Percentiles rank a stretch among this genome's conserved stretches.
These are phyloP conservation scores for Candida dajiaensis DNA, from an alignment of 805 yeast genomes.

Conservation along the genomic window DNA sequence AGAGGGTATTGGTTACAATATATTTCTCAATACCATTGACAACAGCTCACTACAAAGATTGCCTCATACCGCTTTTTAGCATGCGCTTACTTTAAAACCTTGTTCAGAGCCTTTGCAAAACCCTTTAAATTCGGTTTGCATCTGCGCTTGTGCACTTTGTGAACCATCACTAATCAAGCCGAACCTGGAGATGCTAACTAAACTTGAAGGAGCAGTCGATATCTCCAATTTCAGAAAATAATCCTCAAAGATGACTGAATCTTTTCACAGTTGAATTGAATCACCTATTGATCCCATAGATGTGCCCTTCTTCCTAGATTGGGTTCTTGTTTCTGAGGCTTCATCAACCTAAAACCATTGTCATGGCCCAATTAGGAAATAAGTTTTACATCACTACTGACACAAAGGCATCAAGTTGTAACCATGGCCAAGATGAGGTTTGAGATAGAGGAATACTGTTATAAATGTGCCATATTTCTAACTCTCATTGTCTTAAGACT, in stretches of 20 bases:
- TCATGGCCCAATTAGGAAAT: slow-evolving; percentile 9
- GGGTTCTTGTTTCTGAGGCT: neutral
- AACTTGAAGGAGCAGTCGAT: neutral
- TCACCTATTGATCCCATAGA: neutral
- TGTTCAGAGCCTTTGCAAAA: neutral
- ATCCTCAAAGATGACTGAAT: too few species aligned
- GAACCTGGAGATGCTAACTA: neutral
- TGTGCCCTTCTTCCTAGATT: neutral
- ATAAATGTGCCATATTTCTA: neutral
- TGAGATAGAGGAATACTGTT: neutral
- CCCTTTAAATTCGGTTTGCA: too few species aligned
- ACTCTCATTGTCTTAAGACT: neutral
- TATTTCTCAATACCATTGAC: too few species aligned
- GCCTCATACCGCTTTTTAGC: neutral
- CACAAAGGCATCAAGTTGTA: neutral
- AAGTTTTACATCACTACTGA: neutral
- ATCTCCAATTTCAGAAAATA: too few species aligned
- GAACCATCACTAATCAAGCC: too few species aligned
- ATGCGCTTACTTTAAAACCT: neutral
- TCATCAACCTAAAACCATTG: slow-evolving; percentile 2
- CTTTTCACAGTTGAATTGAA: neutral
- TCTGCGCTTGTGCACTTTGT: too few species aligned
- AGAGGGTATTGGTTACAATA: too few species aligned
- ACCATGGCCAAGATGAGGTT: neutral
- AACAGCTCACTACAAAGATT: neutral